Base-by-base conservation (phyloP, 345 rosid genomes). In the Eucalyptus sp. region DNA sequence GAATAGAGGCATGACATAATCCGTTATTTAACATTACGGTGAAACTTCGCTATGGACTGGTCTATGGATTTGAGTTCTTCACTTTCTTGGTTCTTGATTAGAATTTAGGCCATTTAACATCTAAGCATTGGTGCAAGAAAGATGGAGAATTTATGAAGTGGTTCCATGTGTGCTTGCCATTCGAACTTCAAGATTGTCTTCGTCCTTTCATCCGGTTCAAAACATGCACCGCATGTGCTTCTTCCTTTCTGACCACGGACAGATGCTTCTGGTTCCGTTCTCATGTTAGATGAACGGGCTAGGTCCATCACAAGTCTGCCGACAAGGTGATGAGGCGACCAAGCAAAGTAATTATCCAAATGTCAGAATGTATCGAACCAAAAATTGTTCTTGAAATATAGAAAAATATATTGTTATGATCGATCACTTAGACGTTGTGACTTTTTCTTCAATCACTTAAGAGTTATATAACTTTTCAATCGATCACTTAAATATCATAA, bases 341-440 rank as follows among this genome's bases (percentile, higher is more conserved):
- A 9, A 33, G 7, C 80, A 9, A 33, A 33, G 80, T 68, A 33
- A 68, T 37, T 18, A 8, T 68, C 22, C 24, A 68, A 68, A 66
- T 66, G 43, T 17, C 22, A 4, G 1, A 66, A 66, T 8, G 22
- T 8, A 8, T 66, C 22, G 1, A 66, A 66, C 12, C 79, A 8
- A 66, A 66, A 66, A 3, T 17, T 31, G 24, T 4, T 66, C 7
- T 16, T 7, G 0, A 17, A 33, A 8, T 41, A 27, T 27, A 3
- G 15, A 60, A 1, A 27, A 10, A 27, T 12, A 27, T 27, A 27
- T 27, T 1, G 27, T n/a, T n/a, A n/a, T n/a, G n/a, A 2, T 10
- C 0, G 4, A 2, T 27, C 2, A 5, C 1, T 11, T 11, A 3
- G 1, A 12, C 0, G 2, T 27, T 1, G 4, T 60, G 1, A 60